These are phyloP conservation scores for Colletotrichum higginsianum DNA, from an alignment of 2,329 filamentous ascomycete genomes.

Conservation along the genomic window DNA sequence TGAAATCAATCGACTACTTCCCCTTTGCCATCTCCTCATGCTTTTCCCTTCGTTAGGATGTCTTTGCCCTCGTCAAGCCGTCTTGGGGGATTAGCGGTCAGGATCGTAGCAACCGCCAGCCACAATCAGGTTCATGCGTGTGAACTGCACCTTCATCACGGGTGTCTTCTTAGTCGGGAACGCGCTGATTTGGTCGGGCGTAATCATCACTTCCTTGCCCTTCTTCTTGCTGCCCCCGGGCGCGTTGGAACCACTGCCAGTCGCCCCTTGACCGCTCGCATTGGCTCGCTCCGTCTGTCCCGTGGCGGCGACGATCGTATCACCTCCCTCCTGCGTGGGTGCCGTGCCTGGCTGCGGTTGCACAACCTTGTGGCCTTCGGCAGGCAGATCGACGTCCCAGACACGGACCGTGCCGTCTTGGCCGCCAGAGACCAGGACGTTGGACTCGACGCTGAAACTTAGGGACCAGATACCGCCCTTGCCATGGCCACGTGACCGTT, in stretches of 20 bases:
- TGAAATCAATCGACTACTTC: slow-evolving; percentile 29
- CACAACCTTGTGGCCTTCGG: slow-evolving; percentile 74
- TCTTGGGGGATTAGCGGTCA: slow-evolving; percentile 56
- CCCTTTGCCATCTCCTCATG: neutral
- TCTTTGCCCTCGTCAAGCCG: neutral
- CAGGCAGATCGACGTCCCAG: slow-evolving; percentile 88
- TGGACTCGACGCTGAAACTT: slow-evolving; percentile 94
- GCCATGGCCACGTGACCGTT: slow-evolving; percentile 93
- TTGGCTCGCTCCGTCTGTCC: slow-evolving; percentile 49
- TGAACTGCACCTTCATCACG: slow-evolving; percentile 93
- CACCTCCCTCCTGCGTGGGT: slow-evolving; percentile 47
- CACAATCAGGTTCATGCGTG: slow-evolving; percentile 93
- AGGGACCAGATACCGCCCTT: slow-evolving; percentile 95
- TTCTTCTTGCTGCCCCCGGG: slow-evolving; percentile 74
- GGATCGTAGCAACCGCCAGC: slow-evolving; percentile 82
- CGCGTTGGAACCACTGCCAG: slow-evolving; percentile 47
- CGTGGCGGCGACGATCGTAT: slow-evolving; percentile 48
- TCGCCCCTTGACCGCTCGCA: slow-evolving; percentile 48
- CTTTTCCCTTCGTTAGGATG: neutral
- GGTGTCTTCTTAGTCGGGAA: slow-evolving; percentile 98
- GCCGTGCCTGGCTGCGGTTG: slow-evolving; percentile 37
- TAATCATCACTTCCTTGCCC: slow-evolving; percentile 90
- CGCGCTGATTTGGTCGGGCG: slow-evolving; percentile 92
- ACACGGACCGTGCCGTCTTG: slow-evolving; percentile 93
- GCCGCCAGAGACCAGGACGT: slow-evolving; percentile 89